phyloP scores from a whole-genome alignment of 108 stramenopile genomes.

The Nitzschia palea region DNA sequence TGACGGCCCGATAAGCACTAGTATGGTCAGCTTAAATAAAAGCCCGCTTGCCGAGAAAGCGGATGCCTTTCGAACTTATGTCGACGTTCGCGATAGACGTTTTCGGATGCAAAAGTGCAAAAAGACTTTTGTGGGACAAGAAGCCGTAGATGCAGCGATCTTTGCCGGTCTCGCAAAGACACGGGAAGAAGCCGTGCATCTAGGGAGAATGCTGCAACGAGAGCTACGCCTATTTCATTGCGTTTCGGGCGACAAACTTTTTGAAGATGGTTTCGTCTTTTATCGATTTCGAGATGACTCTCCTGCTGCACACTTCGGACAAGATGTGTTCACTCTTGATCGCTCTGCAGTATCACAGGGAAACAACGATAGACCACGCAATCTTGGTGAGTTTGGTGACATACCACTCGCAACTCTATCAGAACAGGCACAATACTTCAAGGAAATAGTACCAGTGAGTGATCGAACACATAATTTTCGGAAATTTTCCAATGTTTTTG shows the following conservation, averaged over 20 bases:
- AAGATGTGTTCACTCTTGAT: no score
- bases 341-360: no score
- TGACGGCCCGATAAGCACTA: background rate
- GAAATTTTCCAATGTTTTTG: slow-evolving; percentile 36
- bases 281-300: background rate
- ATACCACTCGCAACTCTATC: no score
- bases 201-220: background rate
- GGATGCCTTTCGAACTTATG: background rate
- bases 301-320: no score
- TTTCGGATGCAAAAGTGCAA: slow-evolving; percentile 2
- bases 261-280: slow-evolving; percentile 6
- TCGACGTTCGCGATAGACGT: background rate
- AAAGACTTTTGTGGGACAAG: slow-evolving; percentile 2
- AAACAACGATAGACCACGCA: no score
- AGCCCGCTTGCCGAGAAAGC: background rate
- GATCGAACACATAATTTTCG: slow-evolving; percentile 5
- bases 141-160: slow-evolving; percentile 3
- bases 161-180: background rate
- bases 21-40: background rate
- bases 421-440: background rate
- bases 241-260: background rate
- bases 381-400: no score
- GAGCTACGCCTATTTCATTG: slow-evolving; percentile 7
- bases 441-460: slow-evolving; percentile 9
- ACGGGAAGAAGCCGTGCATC: slow-evolving; percentile 3